A percentile compares a stretch with the other conserved stretches of the same genome.
These are phyloP conservation scores for Penicillium griseofulvum DNA, from an alignment of 2,329 filamentous ascomycete species.

Conservation along the genomic window DNA sequence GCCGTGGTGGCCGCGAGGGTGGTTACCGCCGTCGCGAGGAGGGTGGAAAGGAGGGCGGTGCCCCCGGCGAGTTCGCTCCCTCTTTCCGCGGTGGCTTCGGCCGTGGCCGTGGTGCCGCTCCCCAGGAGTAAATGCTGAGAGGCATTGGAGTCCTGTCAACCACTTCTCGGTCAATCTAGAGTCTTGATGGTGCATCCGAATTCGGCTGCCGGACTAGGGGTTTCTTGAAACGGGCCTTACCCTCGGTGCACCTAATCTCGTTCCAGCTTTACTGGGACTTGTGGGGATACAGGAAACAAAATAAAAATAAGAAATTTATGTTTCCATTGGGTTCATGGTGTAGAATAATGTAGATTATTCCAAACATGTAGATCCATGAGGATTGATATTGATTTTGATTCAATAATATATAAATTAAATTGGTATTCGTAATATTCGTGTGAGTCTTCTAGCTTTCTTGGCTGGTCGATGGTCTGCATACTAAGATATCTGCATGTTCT, in stretches of 20 bases:
- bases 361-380: conserved; percentile 29
- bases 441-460: conserved; percentile 1
- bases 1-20: conserved; percentile 61
- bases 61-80: conserved; percentile 87
- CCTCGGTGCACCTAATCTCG: conserved; percentile 19
- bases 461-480: not conserved
- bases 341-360: conserved; percentile 34
- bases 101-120: conserved; percentile 78
- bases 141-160: conserved; percentile 29
- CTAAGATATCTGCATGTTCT: not conserved
- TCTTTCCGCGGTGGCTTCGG: conserved; percentile 90
- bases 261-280: conserved; percentile 18
- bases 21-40: conserved; percentile 89
- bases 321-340: conserved; percentile 23
- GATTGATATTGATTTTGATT: not conserved
- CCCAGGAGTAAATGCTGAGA: conserved; percentile 54
- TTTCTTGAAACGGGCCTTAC: conserved; percentile 26
- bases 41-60: conserved; percentile 82
- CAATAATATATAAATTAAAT: too few species aligned
- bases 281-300: conserved; percentile 26
- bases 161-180: conserved; percentile 34
- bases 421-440: not conserved
- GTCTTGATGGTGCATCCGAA: conserved; percentile 24
- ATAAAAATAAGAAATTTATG: conserved; percentile 28
- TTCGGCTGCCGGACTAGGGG: conserved; percentile 30